Base-by-base conservation (phyloP, 179 eudicot species). In the Patellifolia procumbens region DNA sequence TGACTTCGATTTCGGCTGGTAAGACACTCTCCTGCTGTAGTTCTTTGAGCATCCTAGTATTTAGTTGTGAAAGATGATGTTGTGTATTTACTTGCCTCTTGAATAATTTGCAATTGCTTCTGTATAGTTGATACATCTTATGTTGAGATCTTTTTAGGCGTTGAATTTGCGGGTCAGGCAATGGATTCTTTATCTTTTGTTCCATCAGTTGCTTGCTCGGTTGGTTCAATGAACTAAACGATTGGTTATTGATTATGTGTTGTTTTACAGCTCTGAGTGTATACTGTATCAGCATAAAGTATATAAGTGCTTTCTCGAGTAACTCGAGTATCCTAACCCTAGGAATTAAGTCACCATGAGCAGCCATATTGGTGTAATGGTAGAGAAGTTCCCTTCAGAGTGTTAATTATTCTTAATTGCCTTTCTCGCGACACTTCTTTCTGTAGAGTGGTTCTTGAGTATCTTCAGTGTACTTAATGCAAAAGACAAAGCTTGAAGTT, bases 1-100 rank as follows among this genome's bases (percentile, higher is more conserved):
- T 88, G 48, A 83, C 91, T 71, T 88, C 92, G 52, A 86, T 92
- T 70, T 86, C 92, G 64, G 83, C 89, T 74, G 92, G 90, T 89
- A 85, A 74, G 35, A 3, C 16, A 16, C 58, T 37, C 66, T 39
- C 37, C 15, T 12, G 56, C 32, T 59, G 20, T 45, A 19, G 49
- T 42, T 31, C 5, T 63, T 42, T 64, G 26, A 45, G 35, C 17
- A 22, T 55, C 55, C n/a, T n/a, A n/a, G n/a, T n/a, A n/a, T n/a
- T n/a, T 37, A 9, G 7, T 55, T 22, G 4, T 65, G 8, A 17
- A 52, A 16, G 39, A 1, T 24, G 13, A 62, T 51, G 42, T 45
- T 49, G 19, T 74, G 20, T 43, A 53, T 59, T 79, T 37, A 32
- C 11, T 13, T 42, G 51, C 31, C 31, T 67, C 42, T 24, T 42